Evolutionary conservation across 179 eudicot species (phyloP).

Genomic region (Beta lomatogona): DNA sequence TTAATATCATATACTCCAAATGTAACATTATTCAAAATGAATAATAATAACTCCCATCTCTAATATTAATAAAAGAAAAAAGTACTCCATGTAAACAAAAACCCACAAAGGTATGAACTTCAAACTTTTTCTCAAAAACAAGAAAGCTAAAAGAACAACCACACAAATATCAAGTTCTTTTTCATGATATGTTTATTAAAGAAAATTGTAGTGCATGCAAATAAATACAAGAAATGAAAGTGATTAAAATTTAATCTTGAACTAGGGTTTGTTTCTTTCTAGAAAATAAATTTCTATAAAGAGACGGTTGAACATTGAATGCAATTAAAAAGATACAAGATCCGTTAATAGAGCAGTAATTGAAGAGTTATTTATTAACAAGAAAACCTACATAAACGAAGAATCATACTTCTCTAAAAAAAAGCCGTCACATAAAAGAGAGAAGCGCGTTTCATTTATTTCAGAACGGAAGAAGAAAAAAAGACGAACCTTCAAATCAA

Average conservation of each 20-base stretch:
- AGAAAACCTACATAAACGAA: slow-evolving; percentile 7
- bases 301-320: slow-evolving; percentile 11
- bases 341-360: too few species aligned
- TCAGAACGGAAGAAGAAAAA: neutral
- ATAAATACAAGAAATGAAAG: neutral
- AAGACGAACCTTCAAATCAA: slow-evolving; percentile 78
- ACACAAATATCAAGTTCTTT: neutral
- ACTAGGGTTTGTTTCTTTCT: slow-evolving; percentile 22
- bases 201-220: slow-evolving; percentile 9
- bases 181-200: neutral
- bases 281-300: neutral
- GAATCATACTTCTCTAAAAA: neutral
- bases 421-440: too few species aligned
- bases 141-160: neutral
- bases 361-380: slow-evolving; percentile 16
- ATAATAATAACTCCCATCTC: too few species aligned
- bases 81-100: neutral
- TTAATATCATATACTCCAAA: too few species aligned
- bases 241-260: neutral
- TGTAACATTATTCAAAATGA: too few species aligned
- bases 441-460: too few species aligned
- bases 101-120: neutral
- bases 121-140: neutral
- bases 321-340: slow-evolving; percentile 8
- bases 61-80: too few species aligned